Conservation (phyloP, 345 rosid genomes). For the Gossypium longicalyx region DNA sequence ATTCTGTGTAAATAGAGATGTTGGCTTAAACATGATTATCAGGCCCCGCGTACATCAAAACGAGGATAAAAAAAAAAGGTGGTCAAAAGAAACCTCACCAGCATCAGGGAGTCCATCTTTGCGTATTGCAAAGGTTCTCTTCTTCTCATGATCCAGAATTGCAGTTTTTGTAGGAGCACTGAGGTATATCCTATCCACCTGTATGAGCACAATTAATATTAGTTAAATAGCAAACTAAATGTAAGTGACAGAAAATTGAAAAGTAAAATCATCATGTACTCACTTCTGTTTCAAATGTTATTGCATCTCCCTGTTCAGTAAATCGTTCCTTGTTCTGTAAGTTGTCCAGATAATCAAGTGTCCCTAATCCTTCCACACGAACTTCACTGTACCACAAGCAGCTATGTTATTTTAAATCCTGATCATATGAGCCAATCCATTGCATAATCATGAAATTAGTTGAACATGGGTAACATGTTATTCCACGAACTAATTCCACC, state of each 20-base stretch:
- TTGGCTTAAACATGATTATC: not conserved
- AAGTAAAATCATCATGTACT: slow-evolving; percentile 20
- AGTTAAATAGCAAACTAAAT: slow-evolving; percentile 3
- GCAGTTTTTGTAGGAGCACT: slow-evolving; percentile 91
- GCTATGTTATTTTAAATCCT: slow-evolving; percentile 15
- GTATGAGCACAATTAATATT: slow-evolving; percentile 14
- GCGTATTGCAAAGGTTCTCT: slow-evolving; percentile 87
- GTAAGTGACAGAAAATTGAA: not conserved
- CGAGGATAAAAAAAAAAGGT: not conserved
- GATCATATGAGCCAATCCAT: not conserved
- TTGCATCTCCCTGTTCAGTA: slow-evolving; percentile 94
- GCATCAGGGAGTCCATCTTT: slow-evolving; percentile 98
- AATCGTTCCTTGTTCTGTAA: slow-evolving; percentile 71
- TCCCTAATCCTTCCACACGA: slow-evolving; percentile 90
- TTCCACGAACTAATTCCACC: not conserved
- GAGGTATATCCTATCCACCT: slow-evolving; percentile 80
- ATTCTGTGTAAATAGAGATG: too few species aligned
- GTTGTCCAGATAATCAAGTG: slow-evolving; percentile 91
- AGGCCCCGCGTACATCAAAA: not conserved
- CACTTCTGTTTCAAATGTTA: slow-evolving; percentile 91
- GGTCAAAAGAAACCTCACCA: slow-evolving; percentile 43
- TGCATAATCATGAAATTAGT: not conserved
- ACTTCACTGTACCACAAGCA: slow-evolving; percentile 68
- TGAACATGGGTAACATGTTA: not conserved
- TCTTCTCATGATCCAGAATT: slow-evolving; percentile 88